Evolutionary conservation across 164 flowering plant species (phyloP), one percentile per base, ranked within the genome.

Genomic region (Cinnamomum chago): DNA sequence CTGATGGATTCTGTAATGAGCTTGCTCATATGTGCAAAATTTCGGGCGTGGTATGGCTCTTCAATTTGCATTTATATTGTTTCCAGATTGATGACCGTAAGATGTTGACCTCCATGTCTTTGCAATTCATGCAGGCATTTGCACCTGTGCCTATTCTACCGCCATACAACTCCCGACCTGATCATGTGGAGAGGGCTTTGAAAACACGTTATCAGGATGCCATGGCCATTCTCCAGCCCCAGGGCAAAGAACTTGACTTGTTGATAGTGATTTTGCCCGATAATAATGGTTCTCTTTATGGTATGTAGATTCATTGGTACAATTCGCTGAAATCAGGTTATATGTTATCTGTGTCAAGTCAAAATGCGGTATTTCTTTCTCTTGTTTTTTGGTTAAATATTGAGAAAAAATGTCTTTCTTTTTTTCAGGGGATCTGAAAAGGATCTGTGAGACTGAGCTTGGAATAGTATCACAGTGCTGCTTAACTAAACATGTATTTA

Each of bases 401-500:
- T 55, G 60, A 55, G n/a, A n/a, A 20, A 15, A 13, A 55, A 15
- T 55, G 17, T 17, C 2, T 71, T 12, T 10, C 11, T 22, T 22
- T 17, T 70, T 33, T 84, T 33, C 80, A 93, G 95, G 98, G 73
- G 90, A 91, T 72, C 69, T 94, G 73, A 94, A 94, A 65, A 74
- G 97, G 58, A 92, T 94, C 22, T 94, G 98, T 77, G 97, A 92
- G 83, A 94, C 96, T 2, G 96, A 94, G 23, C 94, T 94, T 71
- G 98, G 98, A 3, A 72, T 94, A 30, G 94, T 94, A 33, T 90
- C 98, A 2, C 97, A 94, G 76, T 94, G 98, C 74, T 94, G 97
- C 71, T 79, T 90, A 83, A 84, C 92, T 1, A 90, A 90, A 73
- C 96, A 92, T 83, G 96, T 90, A 0, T 90, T 83, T 68, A 87